These are phyloP conservation scores for Arxiozyma slooffiae DNA, from an alignment of 1,139 yeast genomes.

Conservation along the genomic window DNA sequence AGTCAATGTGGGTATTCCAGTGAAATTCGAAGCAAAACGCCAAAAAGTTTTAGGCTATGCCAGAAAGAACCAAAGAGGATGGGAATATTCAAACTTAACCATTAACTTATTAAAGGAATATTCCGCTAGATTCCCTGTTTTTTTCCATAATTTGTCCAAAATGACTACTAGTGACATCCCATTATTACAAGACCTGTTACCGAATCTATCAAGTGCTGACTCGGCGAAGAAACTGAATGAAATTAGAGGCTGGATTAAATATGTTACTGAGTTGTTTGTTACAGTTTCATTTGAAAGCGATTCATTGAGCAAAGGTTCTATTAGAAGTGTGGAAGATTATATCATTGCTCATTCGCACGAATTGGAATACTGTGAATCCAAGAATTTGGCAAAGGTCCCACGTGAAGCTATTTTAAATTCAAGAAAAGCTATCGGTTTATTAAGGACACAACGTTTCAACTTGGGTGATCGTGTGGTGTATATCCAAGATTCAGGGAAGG, in stretches of 20 bases:
- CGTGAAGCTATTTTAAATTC: constrained; percentile 76
- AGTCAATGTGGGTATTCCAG: constrained; percentile 71
- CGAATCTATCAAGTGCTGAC: constrained; percentile 31
- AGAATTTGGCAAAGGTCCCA: constrained; percentile 74
- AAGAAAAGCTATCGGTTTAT: constrained; percentile 56
- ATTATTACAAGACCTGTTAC: constrained; percentile 35
- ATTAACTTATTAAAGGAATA: constrained; percentile 56
- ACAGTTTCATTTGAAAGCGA: constrained; percentile 73
- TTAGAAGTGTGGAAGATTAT: constrained; percentile 57
- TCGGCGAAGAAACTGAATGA: constrained; percentile 38
- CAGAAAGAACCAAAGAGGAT: constrained; percentile 52
- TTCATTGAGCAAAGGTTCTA: constrained; percentile 58
- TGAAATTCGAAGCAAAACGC: constrained; percentile 72
- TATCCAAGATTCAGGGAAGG: constrained; percentile 81
- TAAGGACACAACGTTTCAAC: constrained; percentile 66
- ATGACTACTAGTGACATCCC: constrained; percentile 35
- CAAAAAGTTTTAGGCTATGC: constrained; percentile 85
- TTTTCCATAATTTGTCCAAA: constrained; percentile 36
- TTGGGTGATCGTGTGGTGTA: constrained; percentile 88
- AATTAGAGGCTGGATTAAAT: constrained; percentile 50
- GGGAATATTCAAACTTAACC: constrained; percentile 82
- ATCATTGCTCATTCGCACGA: constrained; percentile 42
- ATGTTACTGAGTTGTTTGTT: constrained; percentile 45
- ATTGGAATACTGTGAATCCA: constrained; percentile 37
- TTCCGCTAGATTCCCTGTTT: constrained; percentile 47